Conservation (phyloP, 345 rosid genomes). For the Eutrema japonicum region DNA sequence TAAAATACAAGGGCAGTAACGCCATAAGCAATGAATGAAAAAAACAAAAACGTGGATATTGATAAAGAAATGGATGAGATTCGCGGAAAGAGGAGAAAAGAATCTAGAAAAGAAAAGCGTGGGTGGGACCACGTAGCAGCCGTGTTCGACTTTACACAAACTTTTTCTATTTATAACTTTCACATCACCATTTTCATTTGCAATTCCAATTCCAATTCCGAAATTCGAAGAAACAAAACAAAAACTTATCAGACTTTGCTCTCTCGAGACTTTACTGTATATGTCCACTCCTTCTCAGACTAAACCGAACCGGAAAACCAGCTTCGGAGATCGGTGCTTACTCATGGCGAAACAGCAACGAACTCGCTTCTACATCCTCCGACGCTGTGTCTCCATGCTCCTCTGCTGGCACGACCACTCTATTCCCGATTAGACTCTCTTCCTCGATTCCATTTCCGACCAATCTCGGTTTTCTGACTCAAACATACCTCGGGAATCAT, state of each 20-base stretch:
- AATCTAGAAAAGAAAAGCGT: slow-evolving; percentile 33
- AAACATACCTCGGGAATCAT: background rate
- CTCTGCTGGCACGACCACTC: slow-evolving; percentile 77
- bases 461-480: background rate
- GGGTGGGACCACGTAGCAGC: slow-evolving; percentile 34
- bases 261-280: background rate
- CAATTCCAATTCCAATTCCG: slow-evolving; percentile 15
- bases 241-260: background rate
- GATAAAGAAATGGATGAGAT: slow-evolving; percentile 32
- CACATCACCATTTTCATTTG: background rate
- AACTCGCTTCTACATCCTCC: slow-evolving; percentile 74
- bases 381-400: slow-evolving; percentile 83
- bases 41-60: slow-evolving; percentile 25
- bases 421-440: slow-evolving; percentile 29
- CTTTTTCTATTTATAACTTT: slow-evolving; percentile 7
- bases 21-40: background rate
- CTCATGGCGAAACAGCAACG: slow-evolving; percentile 76
- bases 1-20: background rate
- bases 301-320: slow-evolving; percentile 42
- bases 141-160: slow-evolving; percentile 32
- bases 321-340: slow-evolving; percentile 55
- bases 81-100: slow-evolving; percentile 8
- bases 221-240: background rate
- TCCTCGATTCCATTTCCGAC: background rate
- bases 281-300: slow-evolving; percentile 44